These are phyloP conservation scores for Apiospora aurea DNA, from an alignment of 2,329 filamentous ascomycete species.

Conservation along the genomic window DNA sequence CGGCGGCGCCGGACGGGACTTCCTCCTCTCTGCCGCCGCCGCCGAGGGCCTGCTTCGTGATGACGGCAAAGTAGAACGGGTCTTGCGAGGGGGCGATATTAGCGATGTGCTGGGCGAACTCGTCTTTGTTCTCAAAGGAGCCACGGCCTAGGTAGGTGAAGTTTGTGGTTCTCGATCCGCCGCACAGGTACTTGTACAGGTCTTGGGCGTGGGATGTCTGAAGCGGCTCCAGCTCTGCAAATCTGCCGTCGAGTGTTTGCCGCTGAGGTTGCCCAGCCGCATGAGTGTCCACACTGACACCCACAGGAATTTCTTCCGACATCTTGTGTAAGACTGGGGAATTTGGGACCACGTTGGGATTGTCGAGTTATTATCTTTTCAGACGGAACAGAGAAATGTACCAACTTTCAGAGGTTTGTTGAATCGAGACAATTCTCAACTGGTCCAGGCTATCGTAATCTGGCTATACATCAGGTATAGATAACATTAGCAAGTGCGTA, in stretches of 20 bases:
- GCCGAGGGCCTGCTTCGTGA: constrained; percentile 30
- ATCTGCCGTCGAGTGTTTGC: constrained; percentile 6
- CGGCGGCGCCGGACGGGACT: constrained; percentile 28
- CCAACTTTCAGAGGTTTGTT: background rate
- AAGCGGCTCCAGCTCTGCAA: constrained; percentile 17
- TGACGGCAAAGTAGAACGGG: constrained; percentile 37
- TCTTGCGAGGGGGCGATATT: constrained; percentile 32
- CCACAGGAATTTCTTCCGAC: constrained; percentile 12
- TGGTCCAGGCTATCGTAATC: background rate
- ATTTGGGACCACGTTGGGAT: background rate
- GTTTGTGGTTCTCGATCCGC: background rate
- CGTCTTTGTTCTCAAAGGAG: constrained; percentile 33
- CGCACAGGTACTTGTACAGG: constrained; percentile 24
- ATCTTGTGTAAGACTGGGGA: background rate
- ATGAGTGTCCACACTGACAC: constrained; percentile 10
- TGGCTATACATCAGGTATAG: background rate
- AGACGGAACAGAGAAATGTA: background rate
- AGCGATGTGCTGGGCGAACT: constrained; percentile 33
- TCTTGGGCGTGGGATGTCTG: constrained; percentile 17
- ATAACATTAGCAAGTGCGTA: background rate
- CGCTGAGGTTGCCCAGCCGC: constrained; percentile 23
- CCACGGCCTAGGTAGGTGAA: constrained; percentile 37
- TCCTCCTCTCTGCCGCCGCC: background rate
- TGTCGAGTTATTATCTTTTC: background rate
- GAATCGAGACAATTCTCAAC: background rate